Percentiles rank a stretch among this genome's conserved stretches.
Evolutionary conservation across 179 eudicot genomes (phyloP).

Genomic region (Dionaea muscipula): DNA sequence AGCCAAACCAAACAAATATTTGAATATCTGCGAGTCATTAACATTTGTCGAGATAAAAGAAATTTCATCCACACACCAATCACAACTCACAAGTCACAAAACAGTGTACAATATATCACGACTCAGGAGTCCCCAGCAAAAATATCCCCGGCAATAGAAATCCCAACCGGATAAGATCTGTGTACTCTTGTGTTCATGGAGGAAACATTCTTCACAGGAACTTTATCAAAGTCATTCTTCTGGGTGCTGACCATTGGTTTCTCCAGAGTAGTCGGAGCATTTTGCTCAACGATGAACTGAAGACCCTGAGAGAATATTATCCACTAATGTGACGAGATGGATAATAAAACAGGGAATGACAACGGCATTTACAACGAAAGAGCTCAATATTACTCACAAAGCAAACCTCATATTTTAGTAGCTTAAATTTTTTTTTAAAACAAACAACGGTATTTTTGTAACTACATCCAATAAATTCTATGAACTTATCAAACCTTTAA

Average conservation of each 20-base stretch:
- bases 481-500: slow-evolving; percentile 36
- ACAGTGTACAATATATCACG: not conserved
- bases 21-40: no score
- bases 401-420: not conserved
- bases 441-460: not conserved
- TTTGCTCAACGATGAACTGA: slow-evolving; percentile 46
- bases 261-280: slow-evolving; percentile 20
- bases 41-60: no score
- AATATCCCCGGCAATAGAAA: slow-evolving; percentile 40
- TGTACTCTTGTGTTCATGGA: slow-evolving; percentile 46
- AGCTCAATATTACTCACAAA: not conserved
- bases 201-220: slow-evolving; percentile 21
- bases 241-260: slow-evolving; percentile 25
- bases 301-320: slow-evolving; percentile 47
- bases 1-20: no score
- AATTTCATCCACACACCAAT: not conserved
- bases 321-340: slow-evolving; percentile 16
- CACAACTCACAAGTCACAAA: no score
- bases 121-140: slow-evolving; percentile 19
- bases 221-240: slow-evolving; percentile 18
- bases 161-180: slow-evolving; percentile 54
- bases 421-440: not conserved
- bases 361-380: not conserved
- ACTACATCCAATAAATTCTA: not conserved
- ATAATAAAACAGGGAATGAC: not conserved